A percentile compares a stretch with the other conserved stretches of the same genome.
Evolutionary conservation across 2,329 filamentous ascomycete species (phyloP).

Genomic region (Epichloe coenophiala): DNA sequence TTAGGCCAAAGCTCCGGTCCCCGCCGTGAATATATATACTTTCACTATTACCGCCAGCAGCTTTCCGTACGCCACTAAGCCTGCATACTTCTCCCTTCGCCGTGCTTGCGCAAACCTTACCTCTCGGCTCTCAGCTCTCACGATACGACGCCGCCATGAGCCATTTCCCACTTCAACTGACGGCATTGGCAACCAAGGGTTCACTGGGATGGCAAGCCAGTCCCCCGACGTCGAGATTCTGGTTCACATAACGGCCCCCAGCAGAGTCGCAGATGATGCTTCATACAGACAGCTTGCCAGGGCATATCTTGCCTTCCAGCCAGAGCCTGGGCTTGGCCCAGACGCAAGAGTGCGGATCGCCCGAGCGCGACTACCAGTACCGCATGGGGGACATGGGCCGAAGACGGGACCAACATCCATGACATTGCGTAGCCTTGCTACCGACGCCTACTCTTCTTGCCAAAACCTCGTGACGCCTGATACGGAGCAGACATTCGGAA

Average conservation of each 20-base stretch:
- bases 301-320: conserved; percentile 36
- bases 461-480: conserved; percentile 6
- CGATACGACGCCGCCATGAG: conserved; percentile 3
- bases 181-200: background rate
- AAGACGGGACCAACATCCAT: background rate
- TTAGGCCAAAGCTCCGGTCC: background rate
- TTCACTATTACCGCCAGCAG: background rate
- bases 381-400: background rate
- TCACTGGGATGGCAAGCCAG: conserved; percentile 13
- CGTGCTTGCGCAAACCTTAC: background rate
- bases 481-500: conserved; percentile 11
- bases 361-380: background rate
- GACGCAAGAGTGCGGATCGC: background rate
- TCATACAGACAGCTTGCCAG: conserved; percentile 34
- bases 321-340: conserved; percentile 9
- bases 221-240: conserved; percentile 34
- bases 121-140: background rate
- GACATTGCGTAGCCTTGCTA: background rate
- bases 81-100: background rate
- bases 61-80: background rate
- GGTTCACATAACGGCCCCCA: conserved; percentile 40
- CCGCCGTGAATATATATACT: background rate
- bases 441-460: background rate
- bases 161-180: background rate
- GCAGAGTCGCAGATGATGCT: conserved; percentile 32